Evolutionary conservation across 441 rosid genomes (phyloP).

Genomic region (Geranium incanum): DNA sequence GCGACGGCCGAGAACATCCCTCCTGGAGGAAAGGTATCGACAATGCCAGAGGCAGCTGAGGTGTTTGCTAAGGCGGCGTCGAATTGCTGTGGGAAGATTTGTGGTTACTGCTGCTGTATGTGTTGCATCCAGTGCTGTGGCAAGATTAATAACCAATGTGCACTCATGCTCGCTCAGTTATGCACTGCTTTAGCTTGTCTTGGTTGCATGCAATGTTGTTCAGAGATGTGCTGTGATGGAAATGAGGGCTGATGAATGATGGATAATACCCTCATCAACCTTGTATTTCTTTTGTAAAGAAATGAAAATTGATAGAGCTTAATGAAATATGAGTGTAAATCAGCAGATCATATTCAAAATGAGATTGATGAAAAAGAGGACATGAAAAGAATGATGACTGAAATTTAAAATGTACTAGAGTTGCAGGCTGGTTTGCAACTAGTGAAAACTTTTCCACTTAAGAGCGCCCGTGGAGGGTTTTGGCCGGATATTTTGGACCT

Average conservation of each 20-base stretch:
- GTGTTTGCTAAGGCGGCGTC: constrained; percentile 64
- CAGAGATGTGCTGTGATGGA: constrained; percentile 60
- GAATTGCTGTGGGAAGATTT: constrained; percentile 56
- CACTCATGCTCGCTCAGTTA: constrained; percentile 48
- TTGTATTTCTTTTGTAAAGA: not conserved
- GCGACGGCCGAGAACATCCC: constrained; percentile 60
- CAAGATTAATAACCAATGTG: constrained; percentile 58
- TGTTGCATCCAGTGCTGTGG: constrained; percentile 74
- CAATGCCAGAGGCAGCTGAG: constrained; percentile 64
- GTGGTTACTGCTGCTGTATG: constrained; percentile 65
- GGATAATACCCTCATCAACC: not conserved
- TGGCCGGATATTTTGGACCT: no score
- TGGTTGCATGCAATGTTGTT: constrained; percentile 80
- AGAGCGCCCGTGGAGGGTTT: no score
- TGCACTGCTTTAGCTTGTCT: constrained; percentile 63
- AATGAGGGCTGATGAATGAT: constrained; percentile 24
- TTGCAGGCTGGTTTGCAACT: no score
- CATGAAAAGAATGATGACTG: no score
- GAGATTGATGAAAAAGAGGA: no score
- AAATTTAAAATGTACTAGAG: no score
- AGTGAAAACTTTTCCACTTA: no score
- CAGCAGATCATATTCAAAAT: no score
- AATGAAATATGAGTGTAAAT: not conserved
- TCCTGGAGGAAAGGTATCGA: constrained; percentile 48
- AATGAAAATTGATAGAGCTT: not conserved